Conservation (phyloP, 768 basidiomycete species). For the Hebeloma cylindrosporum region DNA sequence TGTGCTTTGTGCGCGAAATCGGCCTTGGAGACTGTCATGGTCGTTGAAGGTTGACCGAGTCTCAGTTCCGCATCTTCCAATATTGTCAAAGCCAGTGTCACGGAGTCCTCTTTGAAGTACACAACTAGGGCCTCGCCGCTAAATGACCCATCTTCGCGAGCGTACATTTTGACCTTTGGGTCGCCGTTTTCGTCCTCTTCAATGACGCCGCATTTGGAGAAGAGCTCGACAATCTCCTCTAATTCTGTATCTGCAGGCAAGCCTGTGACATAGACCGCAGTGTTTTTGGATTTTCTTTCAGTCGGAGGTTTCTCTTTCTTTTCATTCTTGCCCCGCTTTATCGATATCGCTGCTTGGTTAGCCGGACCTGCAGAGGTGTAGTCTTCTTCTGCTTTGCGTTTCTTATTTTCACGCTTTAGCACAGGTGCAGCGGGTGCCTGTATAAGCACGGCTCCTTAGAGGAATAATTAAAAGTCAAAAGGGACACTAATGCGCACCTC, state of each 20-base stretch:
- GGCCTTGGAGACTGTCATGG: slow-evolving; percentile 75
- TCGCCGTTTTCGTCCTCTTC: slow-evolving; percentile 91
- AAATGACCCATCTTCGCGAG: slow-evolving; percentile 81
- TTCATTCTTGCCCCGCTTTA: slow-evolving; percentile 68
- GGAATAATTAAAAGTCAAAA: slow-evolving; percentile 7
- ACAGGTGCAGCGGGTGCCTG: slow-evolving; percentile 90
- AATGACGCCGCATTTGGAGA: slow-evolving; percentile 88
- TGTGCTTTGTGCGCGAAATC: slow-evolving; percentile 73
- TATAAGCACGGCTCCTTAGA: slow-evolving; percentile 17
- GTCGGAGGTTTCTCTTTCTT: slow-evolving; percentile 42
- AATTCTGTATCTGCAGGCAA: slow-evolving; percentile 74
- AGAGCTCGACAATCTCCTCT: slow-evolving; percentile 81
- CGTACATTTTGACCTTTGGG: slow-evolving; percentile 95
- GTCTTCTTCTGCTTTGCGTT: slow-evolving; percentile 73
- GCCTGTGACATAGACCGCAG: slow-evolving; percentile 85
- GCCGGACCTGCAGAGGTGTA: slow-evolving; percentile 57
- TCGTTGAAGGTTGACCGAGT: slow-evolving; percentile 70
- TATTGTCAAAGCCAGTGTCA: slow-evolving; percentile 76
- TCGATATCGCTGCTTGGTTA: slow-evolving; percentile 49
- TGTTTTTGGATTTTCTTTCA: slow-evolving; percentile 85
- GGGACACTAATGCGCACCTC: slow-evolving; percentile 50
- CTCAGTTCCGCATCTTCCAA: slow-evolving; percentile 92
- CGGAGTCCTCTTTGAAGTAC: slow-evolving; percentile 97
- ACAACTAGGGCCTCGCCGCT: slow-evolving; percentile 95
- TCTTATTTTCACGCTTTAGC: slow-evolving; percentile 75